phyloP scores from a whole-genome alignment of 139 green algal species.

The Protoeuglena noctilucae region DNA sequence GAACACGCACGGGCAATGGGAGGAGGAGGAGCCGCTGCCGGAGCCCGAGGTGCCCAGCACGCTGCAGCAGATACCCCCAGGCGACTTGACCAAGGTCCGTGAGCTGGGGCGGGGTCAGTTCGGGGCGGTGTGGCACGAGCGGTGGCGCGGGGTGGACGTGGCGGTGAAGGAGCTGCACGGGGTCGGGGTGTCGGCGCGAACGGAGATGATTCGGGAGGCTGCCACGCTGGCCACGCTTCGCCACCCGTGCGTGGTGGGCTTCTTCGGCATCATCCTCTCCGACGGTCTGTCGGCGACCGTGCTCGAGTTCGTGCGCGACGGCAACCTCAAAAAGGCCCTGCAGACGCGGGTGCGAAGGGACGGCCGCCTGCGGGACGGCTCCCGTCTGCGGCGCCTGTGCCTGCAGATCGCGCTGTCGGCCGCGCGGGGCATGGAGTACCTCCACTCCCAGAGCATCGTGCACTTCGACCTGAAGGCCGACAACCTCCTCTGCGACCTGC shows the following conservation, averaged over 20 bases:
- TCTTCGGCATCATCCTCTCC: conserved; percentile 30
- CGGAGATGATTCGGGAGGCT: conserved; percentile 35
- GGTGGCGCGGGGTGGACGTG: conserved; percentile 47
- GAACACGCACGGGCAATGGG: too few relatives aligned
- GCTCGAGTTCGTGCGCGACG: conserved; percentile 33
- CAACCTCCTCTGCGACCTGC: conserved; percentile 52
- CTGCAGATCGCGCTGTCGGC: conserved; percentile 27
- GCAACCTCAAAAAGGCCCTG: conserved; percentile 23
- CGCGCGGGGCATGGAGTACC: conserved; percentile 50
- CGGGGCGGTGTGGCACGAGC: conserved; percentile 34
- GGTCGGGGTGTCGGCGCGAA: conserved; percentile 1
- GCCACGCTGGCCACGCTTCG: conserved; percentile 37
- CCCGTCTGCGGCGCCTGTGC: neutral
- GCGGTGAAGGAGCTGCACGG: conserved; percentile 44
- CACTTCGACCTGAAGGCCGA: conserved; percentile 46
- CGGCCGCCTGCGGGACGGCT: neutral
- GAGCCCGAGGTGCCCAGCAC: too few relatives aligned
- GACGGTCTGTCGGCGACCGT: conserved; percentile 20
- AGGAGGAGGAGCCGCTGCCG: too few relatives aligned
- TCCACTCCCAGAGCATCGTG: conserved; percentile 34
- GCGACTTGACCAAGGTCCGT: conserved; percentile 18
- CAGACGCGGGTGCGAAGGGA: too few relatives aligned
- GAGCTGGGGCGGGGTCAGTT: conserved; percentile 44
- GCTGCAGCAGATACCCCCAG: neutral
- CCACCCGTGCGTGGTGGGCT: conserved; percentile 44